Base-by-base conservation (phyloP, 371 early-diverging fungal species). In the Encephalitozoon intestinalis region DNA sequence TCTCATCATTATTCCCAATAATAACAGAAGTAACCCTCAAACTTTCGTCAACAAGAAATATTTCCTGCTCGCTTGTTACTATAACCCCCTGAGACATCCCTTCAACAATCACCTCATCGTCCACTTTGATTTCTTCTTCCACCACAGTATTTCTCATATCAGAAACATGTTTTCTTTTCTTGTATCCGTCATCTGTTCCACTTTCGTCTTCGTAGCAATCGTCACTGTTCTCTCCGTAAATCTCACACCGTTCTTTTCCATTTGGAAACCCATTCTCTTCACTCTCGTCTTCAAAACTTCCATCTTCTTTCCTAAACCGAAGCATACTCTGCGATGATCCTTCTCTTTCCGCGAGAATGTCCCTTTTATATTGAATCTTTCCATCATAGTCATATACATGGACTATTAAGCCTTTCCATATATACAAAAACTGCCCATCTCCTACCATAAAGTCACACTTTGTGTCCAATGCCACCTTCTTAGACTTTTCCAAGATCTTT, bases 1-100 rank as follows among this genome's bases (percentile, higher is more conserved):
- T 40, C 30, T 70, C 70, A 40, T 70, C 70, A n/a, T 50, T 70
- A 31, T 70, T 39, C 40, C 70, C 70, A 70, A 70, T 30, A 34
- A 70, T 46, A 37, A 23, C 18, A 6, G 37, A 26, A 25, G 8
- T 50, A 12, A 46, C 30, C 7, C 18, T 68, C 30, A 67, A 18
- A 0, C 18, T 15, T 46, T 41, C 37, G 18, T 46, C 46, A 21
- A 68, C 37, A 37, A 68, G 12, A 50, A 46, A 46, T 46, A 68
- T 68, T 8, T 43, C 41, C 25, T 65, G 46, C n/a, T 40, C 46
- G 12, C 23, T 46, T 4, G 28, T 43, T 8, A 65, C 11, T 39
- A 65, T 46, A 9, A 43, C 23, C 2, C n/a, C 41, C 25, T 41
- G 23, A 23, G 40, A 31, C 25, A 65, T 43, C 2, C 44, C 41